Conservation (phyloP, 2,329 filamentous ascomycete genomes). For the Trichophyton verrucosum region DNA sequence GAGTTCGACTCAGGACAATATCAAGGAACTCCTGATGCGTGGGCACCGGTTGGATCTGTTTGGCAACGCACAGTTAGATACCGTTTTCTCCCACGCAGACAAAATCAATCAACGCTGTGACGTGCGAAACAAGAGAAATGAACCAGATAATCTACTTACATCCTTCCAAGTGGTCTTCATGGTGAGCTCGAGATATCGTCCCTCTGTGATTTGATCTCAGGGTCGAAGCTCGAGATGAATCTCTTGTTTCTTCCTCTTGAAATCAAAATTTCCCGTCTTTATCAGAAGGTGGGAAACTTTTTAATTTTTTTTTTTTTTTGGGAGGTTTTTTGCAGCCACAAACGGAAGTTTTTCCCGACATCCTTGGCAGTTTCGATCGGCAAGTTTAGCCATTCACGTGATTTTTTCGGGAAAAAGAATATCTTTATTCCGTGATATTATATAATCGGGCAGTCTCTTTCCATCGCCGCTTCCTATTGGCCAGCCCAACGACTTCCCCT, state of each 20-base stretch:
- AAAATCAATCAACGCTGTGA: slow-evolving; percentile 15
- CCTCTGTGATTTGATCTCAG: neutral
- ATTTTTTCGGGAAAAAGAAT: too few species aligned
- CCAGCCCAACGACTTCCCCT: neutral
- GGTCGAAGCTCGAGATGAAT: neutral
- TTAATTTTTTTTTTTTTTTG: neutral
- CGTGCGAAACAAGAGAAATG: slow-evolving; percentile 17
- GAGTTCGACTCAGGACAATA: slow-evolving; percentile 87
- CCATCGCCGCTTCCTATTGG: neutral
- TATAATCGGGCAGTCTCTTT: neutral
- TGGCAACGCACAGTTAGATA: slow-evolving; percentile 29
- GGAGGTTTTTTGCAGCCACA: neutral
- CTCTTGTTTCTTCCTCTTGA: neutral
- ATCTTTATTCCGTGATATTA: neutral
- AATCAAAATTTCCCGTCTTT: slow-evolving; percentile 4
- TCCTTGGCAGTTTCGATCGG: slow-evolving; percentile 7
- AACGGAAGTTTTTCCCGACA: slow-evolving; percentile 17
- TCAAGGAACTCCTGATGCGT: slow-evolving; percentile 93
- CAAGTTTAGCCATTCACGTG: slow-evolving; percentile 8
- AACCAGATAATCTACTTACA: slow-evolving; percentile 20
- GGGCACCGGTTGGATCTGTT: slow-evolving; percentile 72
- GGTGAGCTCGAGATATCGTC: slow-evolving; percentile 17
- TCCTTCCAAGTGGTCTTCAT: slow-evolving; percentile 53
- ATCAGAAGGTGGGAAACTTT: slow-evolving; percentile 2
- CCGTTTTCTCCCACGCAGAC: neutral